These are phyloP conservation scores for Trapa incisa DNA, from an alignment of 345 rosid genomes.

Conservation along the genomic window DNA sequence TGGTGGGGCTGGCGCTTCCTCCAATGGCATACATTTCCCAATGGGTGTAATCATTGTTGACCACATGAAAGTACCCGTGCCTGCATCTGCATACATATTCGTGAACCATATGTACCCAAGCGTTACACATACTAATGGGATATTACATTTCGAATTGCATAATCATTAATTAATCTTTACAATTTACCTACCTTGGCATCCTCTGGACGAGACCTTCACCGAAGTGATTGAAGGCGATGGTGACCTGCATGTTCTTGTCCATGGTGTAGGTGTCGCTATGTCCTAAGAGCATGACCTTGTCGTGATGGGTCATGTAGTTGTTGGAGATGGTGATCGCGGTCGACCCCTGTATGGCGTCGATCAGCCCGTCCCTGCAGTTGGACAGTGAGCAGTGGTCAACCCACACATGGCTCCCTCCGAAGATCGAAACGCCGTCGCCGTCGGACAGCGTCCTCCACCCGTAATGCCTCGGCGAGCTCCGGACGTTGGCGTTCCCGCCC, in stretches of 20 bases:
- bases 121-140: too few relatives aligned
- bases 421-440: conserved; percentile 76
- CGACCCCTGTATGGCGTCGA: conserved; percentile 67
- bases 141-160: too few relatives aligned
- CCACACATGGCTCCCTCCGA: conserved; percentile 75
- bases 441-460: conserved; percentile 65
- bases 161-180: too few relatives aligned
- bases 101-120: background rate
- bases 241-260: conserved; percentile 81
- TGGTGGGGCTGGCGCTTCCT: conserved; percentile 72
- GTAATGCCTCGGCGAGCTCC: conserved; percentile 52
- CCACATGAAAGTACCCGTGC: conserved; percentile 83
- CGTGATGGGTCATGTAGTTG: conserved; percentile 71
- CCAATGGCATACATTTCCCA: conserved; percentile 94
- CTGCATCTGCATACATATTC: conserved; percentile 37
- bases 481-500: conserved; percentile 68
- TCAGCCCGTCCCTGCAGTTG: conserved; percentile 55
- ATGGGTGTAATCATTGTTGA: conserved; percentile 81
- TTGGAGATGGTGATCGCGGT: conserved; percentile 69
- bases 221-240: conserved; percentile 77
- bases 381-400: conserved; percentile 70
- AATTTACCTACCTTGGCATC: conserved; percentile 5
- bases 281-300: conserved; percentile 70
- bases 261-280: conserved; percentile 51
- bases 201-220: conserved; percentile 74